Percentiles rank a stretch among this genome's conserved stretches.
phyloP scores from a whole-genome alignment of 2,329 filamentous ascomycete species.

The Geoglossum cookeanum region DNA sequence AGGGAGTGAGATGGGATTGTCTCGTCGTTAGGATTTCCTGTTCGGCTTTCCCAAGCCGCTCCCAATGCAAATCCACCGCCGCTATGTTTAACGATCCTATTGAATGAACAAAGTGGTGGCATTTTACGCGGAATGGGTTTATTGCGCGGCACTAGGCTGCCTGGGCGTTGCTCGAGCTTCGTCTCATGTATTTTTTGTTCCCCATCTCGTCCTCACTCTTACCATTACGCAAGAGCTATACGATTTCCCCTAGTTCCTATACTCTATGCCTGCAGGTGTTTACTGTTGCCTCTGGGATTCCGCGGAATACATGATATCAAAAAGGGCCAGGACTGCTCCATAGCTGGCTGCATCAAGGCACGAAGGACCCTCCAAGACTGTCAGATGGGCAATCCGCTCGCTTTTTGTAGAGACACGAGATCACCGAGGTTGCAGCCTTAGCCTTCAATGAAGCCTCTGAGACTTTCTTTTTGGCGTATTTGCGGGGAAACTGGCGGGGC shows the following conservation, averaged over 20 bases:
- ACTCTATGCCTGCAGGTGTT: background rate
- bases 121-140: background rate
- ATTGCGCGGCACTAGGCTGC: background rate
- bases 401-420: background rate
- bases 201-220: background rate
- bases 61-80: background rate
- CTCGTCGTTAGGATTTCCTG: background rate
- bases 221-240: background rate
- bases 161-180: background rate
- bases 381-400: background rate
- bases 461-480: background rate
- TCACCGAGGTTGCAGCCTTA: background rate
- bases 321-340: background rate
- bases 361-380: background rate
- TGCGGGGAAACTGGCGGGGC: background rate
- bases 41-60: background rate
- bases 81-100: background rate
- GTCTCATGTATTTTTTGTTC: conserved; percentile 1
- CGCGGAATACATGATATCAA: background rate
- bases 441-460: background rate
- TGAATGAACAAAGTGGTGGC: background rate
- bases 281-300: background rate
- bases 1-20: background rate
- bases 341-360: background rate
- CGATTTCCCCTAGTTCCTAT: background rate